Conservation (phyloP, 164 flowering plant species). For the Buxus sempervirens region DNA sequence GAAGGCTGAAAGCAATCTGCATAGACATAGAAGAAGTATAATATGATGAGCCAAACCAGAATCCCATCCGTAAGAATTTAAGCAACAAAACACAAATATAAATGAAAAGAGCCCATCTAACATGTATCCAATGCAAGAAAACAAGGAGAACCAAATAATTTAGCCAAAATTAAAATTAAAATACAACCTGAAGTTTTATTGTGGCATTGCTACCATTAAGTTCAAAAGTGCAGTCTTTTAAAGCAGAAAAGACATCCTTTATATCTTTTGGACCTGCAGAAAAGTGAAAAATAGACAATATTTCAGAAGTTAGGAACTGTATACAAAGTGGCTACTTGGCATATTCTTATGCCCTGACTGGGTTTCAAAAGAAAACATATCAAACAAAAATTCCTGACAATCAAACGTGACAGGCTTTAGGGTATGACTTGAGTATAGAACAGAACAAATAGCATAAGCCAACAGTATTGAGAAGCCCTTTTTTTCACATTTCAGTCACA, state of each 20-base stretch:
- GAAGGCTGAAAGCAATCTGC: slow-evolving; percentile 78
- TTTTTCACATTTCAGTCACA: too few species aligned
- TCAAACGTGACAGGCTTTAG: neutral
- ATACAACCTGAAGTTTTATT: slow-evolving; percentile 66
- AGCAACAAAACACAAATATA: neutral
- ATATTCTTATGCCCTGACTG: neutral
- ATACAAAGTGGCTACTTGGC: neutral
- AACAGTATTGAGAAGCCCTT: too few species aligned
- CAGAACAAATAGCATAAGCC: too few species aligned
- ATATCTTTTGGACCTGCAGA: slow-evolving; percentile 78
- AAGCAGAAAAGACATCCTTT: slow-evolving; percentile 53
- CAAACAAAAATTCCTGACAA: neutral
- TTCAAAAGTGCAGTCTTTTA: slow-evolving; percentile 72
- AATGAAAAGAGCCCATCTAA: neutral
- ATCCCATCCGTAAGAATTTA: neutral
- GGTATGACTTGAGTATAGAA: too few species aligned
- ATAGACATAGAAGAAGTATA: slow-evolving; percentile 14
- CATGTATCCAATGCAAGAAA: neutral
- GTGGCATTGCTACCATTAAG: slow-evolving; percentile 37
- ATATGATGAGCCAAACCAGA: slow-evolving; percentile 1
- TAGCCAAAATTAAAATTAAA: neutral
- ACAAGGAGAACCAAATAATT: neutral
- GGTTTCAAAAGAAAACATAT: neutral
- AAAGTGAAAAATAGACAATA: slow-evolving; percentile 8
- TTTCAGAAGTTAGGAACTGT: neutral